These are phyloP conservation scores for Claviceps capensis DNA, from an alignment of 2,329 filamentous ascomycete species.

Conservation along the genomic window DNA sequence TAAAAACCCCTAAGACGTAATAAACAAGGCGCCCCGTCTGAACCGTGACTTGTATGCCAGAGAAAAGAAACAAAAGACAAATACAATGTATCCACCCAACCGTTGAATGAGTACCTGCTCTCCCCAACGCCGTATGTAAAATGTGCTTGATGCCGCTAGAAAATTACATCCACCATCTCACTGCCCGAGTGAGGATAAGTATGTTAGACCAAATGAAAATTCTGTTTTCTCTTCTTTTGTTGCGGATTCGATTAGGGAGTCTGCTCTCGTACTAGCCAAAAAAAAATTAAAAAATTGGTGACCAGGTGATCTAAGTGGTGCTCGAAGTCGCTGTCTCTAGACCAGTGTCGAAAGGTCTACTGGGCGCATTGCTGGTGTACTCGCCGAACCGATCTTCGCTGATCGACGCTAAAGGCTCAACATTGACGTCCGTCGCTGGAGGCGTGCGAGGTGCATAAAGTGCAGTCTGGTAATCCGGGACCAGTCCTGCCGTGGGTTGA, in stretches of 20 bases:
- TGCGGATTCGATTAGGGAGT: neutral
- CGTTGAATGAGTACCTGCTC: neutral
- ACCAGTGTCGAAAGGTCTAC: neutral
- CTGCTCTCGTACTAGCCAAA: neutral
- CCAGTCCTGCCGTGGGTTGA: conserved; percentile 31
- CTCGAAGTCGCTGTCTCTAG: neutral
- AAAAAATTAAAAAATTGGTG: neutral
- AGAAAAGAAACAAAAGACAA: neutral
- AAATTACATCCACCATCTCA: neutral
- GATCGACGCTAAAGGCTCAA: conserved; percentile 19
- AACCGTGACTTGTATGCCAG: neutral
- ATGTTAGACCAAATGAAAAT: neutral
- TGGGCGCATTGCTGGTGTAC: neutral
- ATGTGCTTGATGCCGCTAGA: neutral
- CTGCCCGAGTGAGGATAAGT: neutral
- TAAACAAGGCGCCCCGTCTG: neutral
- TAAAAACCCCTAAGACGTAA: neutral
- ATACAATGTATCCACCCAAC: neutral
- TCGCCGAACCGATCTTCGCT: conserved; percentile 18
- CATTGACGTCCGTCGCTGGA: conserved; percentile 19
- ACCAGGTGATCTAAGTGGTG: neutral
- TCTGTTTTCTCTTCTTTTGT: neutral
- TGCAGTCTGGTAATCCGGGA: conserved; percentile 56
- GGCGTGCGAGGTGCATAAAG: conserved; percentile 38
- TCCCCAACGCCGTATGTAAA: neutral